Percentiles rank a stretch among this genome's conserved stretches.
These are phyloP conservation scores for Geosmithia flava DNA, from an alignment of 2,329 filamentous ascomycete species.

Conservation along the genomic window DNA sequence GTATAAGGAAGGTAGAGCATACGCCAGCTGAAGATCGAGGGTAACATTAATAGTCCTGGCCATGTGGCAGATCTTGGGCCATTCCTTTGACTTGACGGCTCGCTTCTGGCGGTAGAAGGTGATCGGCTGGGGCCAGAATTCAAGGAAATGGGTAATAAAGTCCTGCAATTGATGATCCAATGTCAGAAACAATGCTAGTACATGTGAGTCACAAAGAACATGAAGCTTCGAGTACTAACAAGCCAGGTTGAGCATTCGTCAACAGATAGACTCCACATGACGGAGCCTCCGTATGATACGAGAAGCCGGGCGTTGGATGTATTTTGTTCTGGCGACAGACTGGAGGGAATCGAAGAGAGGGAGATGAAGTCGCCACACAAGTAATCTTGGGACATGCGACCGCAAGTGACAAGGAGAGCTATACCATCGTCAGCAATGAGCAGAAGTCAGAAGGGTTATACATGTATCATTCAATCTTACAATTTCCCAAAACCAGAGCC, in stretches of 20 bases:
- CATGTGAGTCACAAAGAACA: not conserved
- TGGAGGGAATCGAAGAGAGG: not conserved
- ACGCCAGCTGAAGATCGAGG: not conserved
- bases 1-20: not conserved
- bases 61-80: not conserved
- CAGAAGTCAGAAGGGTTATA: not conserved
- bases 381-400: not conserved
- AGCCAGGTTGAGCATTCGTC: not conserved
- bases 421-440: not conserved
- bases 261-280: not conserved
- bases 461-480: not conserved
- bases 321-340: not conserved
- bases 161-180: not conserved
- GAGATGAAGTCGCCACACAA: not conserved
- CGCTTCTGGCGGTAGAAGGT: not conserved
- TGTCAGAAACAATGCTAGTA: not conserved
- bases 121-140: not conserved
- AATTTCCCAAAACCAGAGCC: not conserved
- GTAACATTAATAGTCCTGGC: not conserved
- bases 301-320: not conserved
- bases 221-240: not conserved
- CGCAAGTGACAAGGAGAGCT: not conserved
- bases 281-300: not conserved
- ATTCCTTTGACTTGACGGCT: not conserved
- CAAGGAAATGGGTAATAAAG: not conserved